These are phyloP conservation scores for Limnanthes douglasii DNA, from an alignment of 345 rosid species.

Conservation along the genomic window DNA sequence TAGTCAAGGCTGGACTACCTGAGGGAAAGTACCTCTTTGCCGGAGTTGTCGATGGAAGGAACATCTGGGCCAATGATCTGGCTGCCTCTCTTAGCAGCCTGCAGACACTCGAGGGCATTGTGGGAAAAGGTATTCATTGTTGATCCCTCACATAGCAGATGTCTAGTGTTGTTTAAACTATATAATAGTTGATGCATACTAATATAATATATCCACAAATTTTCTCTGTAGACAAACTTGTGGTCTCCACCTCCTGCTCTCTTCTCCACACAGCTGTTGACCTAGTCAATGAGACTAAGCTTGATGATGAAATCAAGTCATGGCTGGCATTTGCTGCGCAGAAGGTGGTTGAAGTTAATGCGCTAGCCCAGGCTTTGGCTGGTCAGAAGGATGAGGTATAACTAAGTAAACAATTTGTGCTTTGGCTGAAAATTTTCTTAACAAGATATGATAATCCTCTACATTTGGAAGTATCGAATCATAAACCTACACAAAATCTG, in stretches of 20 bases:
- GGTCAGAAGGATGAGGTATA: constrained; percentile 80
- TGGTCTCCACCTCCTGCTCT: constrained; percentile 93
- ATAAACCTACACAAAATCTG: not conserved
- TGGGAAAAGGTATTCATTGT: constrained; percentile 58
- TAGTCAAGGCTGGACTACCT: constrained; percentile 75
- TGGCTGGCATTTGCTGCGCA: constrained; percentile 99
- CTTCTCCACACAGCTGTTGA: constrained; percentile 97
- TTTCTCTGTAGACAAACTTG: constrained; percentile 55
- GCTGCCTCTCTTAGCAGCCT: constrained; percentile 57
- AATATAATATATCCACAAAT: not conserved
- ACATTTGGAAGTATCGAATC: not conserved
- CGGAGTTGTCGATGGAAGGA: constrained; percentile 97
- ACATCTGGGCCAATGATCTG: constrained; percentile 98
- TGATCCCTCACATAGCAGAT: not conserved
- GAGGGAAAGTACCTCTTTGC: constrained; percentile 78
- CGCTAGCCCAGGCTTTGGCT: constrained; percentile 80
- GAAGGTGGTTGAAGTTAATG: constrained; percentile 87
- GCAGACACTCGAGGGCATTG: constrained; percentile 48
- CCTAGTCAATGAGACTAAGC: constrained; percentile 74
- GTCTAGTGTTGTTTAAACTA: not conserved
- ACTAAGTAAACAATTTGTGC: too few relatives aligned
- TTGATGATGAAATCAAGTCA: constrained; percentile 76
- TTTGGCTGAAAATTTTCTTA: too few relatives aligned
- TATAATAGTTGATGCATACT: not conserved
- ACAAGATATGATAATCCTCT: too few relatives aligned